Evolutionary conservation across 2,329 filamentous ascomycete species (phyloP), one percentile per base, ranked within the genome.

Genomic region (Neopestalotiopsis rosae): DNA sequence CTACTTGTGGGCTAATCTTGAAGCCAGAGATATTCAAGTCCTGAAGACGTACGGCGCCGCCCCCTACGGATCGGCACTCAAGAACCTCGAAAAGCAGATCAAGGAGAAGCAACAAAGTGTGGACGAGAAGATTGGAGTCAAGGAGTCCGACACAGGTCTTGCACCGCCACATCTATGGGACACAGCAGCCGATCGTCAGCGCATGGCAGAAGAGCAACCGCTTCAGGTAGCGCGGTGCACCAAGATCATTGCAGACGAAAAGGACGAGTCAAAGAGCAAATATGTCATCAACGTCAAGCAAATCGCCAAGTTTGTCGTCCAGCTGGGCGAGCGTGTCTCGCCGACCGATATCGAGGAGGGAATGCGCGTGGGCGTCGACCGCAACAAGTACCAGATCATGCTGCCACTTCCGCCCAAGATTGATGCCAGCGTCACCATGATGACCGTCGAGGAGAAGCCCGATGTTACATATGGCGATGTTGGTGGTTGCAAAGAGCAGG

Each of bases 231-330:
- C 96, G 73, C 89, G 96, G 78, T 99, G 96, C 88, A 99, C 96
- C 70, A 99, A 99, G 88, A 99, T 99, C 81, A 99, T 99, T 75
- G 91, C 94, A 71, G 95, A 98, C 79, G 95, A 97, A 80, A 95
- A 96, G 83, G 95, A 98, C 80, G 87, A 94, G 70, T 93, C 97
- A 72, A 99, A 99, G 89, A 97, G 93, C 90, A 99, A 98, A 90
- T 99, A 99, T 86, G 95, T 99, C 77, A 99, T 99, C 88, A 99
- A 99, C 83, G 95, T 99, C 76, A 99, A 99, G 87, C 96, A 99
- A 83, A 99, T 99, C 77, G 96, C 96, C 78, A 99, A 99, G 85
- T 99, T 99, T 77, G 96, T 99, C 65, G 96, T 99, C 73, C 96
- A 98, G 82, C 90, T 99, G 66, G 96, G 96, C 76, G 96, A 99